These are phyloP conservation scores for Lagenidium giganteum DNA, from an alignment of 352 stramenopile species.

Conservation along the genomic window DNA sequence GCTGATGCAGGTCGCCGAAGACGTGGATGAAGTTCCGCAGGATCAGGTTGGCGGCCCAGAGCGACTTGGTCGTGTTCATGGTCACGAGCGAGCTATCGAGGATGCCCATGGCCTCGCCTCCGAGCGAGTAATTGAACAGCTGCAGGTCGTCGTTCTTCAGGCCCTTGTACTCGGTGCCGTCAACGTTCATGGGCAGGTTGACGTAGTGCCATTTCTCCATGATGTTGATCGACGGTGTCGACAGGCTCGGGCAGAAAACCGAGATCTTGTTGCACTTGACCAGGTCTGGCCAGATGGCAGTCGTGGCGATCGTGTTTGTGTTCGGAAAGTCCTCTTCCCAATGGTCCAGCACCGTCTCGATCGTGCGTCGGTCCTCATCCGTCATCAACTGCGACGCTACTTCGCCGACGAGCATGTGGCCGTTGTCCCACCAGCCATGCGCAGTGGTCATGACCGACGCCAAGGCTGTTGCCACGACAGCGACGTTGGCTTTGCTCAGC, in stretches of 20 bases:
- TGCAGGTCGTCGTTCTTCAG: no score
- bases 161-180: slow-evolving; percentile 29
- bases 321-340: slow-evolving; percentile 60
- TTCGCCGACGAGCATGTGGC: slow-evolving; percentile 55
- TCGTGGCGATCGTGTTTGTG: slow-evolving; percentile 36
- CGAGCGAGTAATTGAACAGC: slow-evolving; percentile 39
- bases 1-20: slow-evolving; percentile 54
- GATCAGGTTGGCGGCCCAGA: slow-evolving; percentile 45
- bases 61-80: slow-evolving; percentile 52
- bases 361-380: slow-evolving; percentile 29
- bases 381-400: slow-evolving; percentile 48
- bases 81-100: slow-evolving; percentile 32
- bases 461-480: no score
- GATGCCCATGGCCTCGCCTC: slow-evolving; percentile 29
- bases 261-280: slow-evolving; percentile 47
- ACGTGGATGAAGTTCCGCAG: slow-evolving; percentile 63
- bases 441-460: no score
- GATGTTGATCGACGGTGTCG: slow-evolving; percentile 27
- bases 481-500: no score
- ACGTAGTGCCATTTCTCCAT: slow-evolving; percentile 65
- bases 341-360: slow-evolving; percentile 33
- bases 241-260: slow-evolving; percentile 26
- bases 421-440: slow-evolving; percentile 58
- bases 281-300: slow-evolving; percentile 51
- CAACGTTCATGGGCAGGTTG: slow-evolving; percentile 45